Percentiles rank a stretch among this genome's conserved stretches.
These are phyloP conservation scores for Candida quercuum DNA, from an alignment of 805 yeast species.

Conservation along the genomic window DNA sequence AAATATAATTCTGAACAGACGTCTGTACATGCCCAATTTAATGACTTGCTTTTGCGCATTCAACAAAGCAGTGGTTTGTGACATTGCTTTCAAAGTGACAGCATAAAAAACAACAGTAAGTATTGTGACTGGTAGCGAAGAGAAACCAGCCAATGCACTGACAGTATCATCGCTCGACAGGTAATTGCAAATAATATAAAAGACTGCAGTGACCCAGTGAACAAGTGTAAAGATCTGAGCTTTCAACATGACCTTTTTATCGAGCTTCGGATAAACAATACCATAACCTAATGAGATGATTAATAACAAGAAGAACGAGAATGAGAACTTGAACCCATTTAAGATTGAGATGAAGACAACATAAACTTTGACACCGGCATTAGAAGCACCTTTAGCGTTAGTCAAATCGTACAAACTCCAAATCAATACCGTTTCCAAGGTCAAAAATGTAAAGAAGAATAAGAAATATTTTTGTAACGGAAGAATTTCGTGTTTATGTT, in stretches of 20 bases:
- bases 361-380: slow-evolving; percentile 61
- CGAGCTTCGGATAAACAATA: slow-evolving; percentile 82
- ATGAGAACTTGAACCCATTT: slow-evolving; percentile 77
- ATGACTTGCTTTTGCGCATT: slow-evolving; percentile 86
- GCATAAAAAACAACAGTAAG: slow-evolving; percentile 71
- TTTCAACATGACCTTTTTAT: slow-evolving; percentile 66
- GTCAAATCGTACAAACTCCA: slow-evolving; percentile 90
- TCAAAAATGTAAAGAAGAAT: slow-evolving; percentile 76
- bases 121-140: slow-evolving; percentile 66
- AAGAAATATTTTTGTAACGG: slow-evolving; percentile 89
- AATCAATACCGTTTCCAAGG: slow-evolving; percentile 77
- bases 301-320: slow-evolving; percentile 80
- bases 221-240: slow-evolving; percentile 54
- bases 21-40: slow-evolving; percentile 81
- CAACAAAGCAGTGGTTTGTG: slow-evolving; percentile 66
- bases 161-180: slow-evolving; percentile 45
- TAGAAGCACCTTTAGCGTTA: slow-evolving; percentile 49
- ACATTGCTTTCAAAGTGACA: slow-evolving; percentile 65
- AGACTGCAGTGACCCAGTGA: slow-evolving; percentile 50
- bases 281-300: slow-evolving; percentile 93
- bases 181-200: slow-evolving; percentile 51
- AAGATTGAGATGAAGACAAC: slow-evolving; percentile 73
- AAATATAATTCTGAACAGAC: slow-evolving; percentile 68
- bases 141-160: slow-evolving; percentile 45
- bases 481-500: slow-evolving; percentile 79